A percentile compares a stretch with the other conserved stretches of the same genome.
Evolutionary conservation across 331 rosid species (phyloP).

Genomic region (Telfairia occidentalis): DNA sequence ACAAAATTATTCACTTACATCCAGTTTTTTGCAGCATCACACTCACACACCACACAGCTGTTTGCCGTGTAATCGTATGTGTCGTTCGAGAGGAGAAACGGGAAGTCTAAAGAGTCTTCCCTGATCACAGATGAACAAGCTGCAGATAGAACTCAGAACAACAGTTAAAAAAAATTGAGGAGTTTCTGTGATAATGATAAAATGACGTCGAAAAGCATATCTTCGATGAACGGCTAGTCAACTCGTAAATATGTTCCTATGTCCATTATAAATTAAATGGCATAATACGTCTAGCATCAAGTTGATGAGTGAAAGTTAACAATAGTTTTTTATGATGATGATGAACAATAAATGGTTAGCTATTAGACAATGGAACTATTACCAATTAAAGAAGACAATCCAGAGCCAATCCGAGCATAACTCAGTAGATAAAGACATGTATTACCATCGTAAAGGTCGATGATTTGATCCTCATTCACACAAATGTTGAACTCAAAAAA

Average conservation of each 20-base stretch:
- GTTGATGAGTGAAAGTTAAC: neutral
- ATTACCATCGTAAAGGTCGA: too few relatives aligned
- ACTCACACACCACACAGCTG: slow-evolving; percentile 54
- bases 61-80: slow-evolving; percentile 47
- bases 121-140: slow-evolving; percentile 49
- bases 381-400: neutral
- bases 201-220: neutral
- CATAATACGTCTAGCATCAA: neutral
- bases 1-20: slow-evolving; percentile 25
- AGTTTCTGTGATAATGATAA: neutral
- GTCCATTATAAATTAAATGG: neutral
- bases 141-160: slow-evolving; percentile 17
- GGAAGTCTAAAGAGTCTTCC: slow-evolving; percentile 34
- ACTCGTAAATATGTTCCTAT: neutral
- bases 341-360: neutral
- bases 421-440: too few relatives aligned
- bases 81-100: slow-evolving; percentile 40
- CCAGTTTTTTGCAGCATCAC: slow-evolving; percentile 27
- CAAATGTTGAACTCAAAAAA: too few relatives aligned
- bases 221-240: neutral
- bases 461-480: too few relatives aligned
- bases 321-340: neutral
- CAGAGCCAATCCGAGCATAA: too few relatives aligned
- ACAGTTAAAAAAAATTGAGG: neutral
- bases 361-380: neutral